Conservation (phyloP, 2,329 filamentous ascomycete genomes). For the Mycosphaerella arachidis region DNA sequence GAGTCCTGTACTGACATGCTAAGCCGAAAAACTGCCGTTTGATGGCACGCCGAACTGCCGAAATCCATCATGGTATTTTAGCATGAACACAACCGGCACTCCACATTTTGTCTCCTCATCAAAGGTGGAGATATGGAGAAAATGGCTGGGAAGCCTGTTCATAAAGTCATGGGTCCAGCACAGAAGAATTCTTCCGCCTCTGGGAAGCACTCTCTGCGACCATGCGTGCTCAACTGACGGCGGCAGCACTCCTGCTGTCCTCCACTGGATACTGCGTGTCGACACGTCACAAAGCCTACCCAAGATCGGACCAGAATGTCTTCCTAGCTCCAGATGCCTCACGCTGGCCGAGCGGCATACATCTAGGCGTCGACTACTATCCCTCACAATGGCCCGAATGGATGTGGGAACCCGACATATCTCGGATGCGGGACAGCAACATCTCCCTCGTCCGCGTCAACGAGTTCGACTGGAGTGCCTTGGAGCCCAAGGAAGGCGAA, state of each 20-base stretch:
- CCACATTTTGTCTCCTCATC: background rate
- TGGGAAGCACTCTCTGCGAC: background rate
- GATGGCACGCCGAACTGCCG: background rate
- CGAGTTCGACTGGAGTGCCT: conserved; percentile 24
- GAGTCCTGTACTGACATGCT: too few species aligned
- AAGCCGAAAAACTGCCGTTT: background rate
- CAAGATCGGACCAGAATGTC: conserved; percentile 2
- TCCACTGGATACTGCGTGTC: background rate
- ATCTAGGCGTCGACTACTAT: conserved; percentile 25
- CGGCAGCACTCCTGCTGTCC: background rate
- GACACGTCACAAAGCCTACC: background rate
- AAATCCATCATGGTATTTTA: background rate
- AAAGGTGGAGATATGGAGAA: background rate
- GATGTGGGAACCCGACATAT: conserved; percentile 24
- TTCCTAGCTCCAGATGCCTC: conserved; percentile 5
- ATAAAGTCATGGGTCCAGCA: background rate
- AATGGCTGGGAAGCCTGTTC: background rate
- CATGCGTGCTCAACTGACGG: background rate
- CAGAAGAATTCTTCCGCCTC: background rate
- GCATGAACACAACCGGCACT: background rate
- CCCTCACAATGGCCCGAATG: conserved; percentile 26
- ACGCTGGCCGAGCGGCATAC: conserved; percentile 20
- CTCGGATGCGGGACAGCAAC: conserved; percentile 21
- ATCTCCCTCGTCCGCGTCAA: conserved; percentile 23
- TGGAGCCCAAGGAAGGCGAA: conserved; percentile 22